Evolutionary conservation across 2,329 filamentous ascomycete genomes (phyloP).

Genomic region (Claviceps quebecensis): DNA sequence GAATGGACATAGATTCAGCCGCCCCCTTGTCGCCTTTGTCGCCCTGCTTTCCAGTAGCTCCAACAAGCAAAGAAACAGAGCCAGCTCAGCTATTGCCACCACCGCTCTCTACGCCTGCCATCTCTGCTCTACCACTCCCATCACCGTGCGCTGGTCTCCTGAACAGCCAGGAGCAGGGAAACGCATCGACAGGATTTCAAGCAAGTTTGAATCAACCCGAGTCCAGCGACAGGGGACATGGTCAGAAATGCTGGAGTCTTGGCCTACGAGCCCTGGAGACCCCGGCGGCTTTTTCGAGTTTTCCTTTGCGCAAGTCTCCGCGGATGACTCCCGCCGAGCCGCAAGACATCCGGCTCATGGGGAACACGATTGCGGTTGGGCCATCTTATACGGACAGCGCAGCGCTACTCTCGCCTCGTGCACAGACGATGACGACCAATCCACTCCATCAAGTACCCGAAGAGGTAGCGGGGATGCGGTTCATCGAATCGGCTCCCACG

Average conservation of each 20-base stretch:
- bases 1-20: constrained; percentile 16
- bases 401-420: constrained; percentile 55
- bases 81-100: not conserved
- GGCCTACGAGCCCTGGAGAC: constrained; percentile 13
- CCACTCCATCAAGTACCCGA: constrained; percentile 38
- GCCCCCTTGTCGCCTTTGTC: not conserved
- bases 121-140: not conserved
- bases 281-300: constrained; percentile 5
- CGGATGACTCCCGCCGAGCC: constrained; percentile 3
- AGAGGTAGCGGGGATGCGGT: constrained; percentile 31
- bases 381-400: constrained; percentile 30
- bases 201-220: constrained; percentile 15
- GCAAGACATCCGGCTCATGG: constrained; percentile 11
- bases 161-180: not conserved
- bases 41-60: not conserved
- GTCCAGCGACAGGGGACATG: constrained; percentile 3
- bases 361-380: constrained; percentile 23
- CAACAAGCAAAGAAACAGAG: not conserved
- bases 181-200: constrained; percentile 20
- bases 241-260: constrained; percentile 22
- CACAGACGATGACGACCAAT: constrained; percentile 58
- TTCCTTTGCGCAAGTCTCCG: constrained; percentile 4
- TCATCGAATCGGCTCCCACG: constrained; percentile 37
- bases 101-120: not conserved
- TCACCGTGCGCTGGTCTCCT: constrained; percentile 4